Evolutionary conservation across 169 alveolate genomes (phyloP), one percentile per base, ranked within the genome.

Genomic region (Cryptosporidium felis): DNA sequence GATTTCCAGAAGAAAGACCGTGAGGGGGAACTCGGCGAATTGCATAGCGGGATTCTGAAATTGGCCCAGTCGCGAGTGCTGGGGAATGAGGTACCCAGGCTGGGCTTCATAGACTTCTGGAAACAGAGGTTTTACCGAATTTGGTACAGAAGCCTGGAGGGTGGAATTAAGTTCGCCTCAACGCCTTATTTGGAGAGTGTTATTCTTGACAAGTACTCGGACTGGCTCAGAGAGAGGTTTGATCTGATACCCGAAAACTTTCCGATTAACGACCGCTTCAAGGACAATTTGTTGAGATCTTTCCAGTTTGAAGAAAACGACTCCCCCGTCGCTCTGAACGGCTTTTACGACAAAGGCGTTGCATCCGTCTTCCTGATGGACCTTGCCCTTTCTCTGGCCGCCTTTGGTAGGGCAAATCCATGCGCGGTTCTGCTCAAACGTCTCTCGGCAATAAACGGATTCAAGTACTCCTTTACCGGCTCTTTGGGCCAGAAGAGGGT

Each of bases 401-500:
- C 66, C 3, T 80, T 59, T 59, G 81, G 89, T 60, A 88, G 82
- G 82, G 92, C 63, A 51, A 89, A 60, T 89, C 93, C 80, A 88
- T 89, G 53, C 53, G 82, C 74, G 65, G 89, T 59, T 62, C 89
- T 60, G 88, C 91, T 63, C 62, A 80, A 60, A 90, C 94, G 10
- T 88, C 60, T 74, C 36, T 32, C 85, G 21, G 66, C 32, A 80
- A 36, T 46, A 66, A 34, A 66, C 88, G 74, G 92, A 82, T 44
- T 80, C 85, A 30, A 89, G 85, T 82, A 62, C 90, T 16, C 88
- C 61, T 16, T 82, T 91, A 49, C 96, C n/a, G 97, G 97, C 0
- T 92, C 92, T 82, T 81, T 91, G 5, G 97, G 97, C 0, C 90
- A 79, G 82, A 89, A 93, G 58, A 94, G 96, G 14, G 92, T 92